These are phyloP conservation scores for Elongisporangium prolatum DNA, from an alignment of 352 stramenopile species.

Conservation along the genomic window DNA sequence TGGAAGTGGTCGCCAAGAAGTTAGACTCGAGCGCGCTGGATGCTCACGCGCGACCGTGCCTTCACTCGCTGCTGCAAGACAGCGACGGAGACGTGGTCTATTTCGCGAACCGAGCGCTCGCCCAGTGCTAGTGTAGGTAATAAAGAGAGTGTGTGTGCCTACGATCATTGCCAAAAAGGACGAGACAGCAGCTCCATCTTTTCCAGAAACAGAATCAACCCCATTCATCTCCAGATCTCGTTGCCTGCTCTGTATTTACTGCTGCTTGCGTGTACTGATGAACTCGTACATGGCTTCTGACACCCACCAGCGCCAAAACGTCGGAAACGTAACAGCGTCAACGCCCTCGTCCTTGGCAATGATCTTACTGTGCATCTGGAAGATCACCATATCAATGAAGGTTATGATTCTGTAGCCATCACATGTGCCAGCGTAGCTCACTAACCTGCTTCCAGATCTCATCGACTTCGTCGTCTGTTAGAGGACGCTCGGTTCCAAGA, in stretches of 20 bases:
- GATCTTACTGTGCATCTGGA: constrained; percentile 2
- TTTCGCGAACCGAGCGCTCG: constrained; percentile 84
- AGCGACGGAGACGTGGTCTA: constrained; percentile 92
- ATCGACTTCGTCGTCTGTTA: constrained; percentile 38
- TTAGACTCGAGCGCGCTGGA: constrained; percentile 62
- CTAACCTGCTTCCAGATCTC: constrained; percentile 42
- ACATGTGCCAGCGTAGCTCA: background rate
- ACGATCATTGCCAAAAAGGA: background rate
- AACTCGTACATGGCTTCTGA: constrained; percentile 30
- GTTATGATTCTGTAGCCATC: no score
- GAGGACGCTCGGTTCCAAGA: constrained; percentile 19
- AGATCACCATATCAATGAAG: background rate
- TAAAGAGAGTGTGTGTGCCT: background rate
- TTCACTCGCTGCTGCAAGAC: constrained; percentile 88
- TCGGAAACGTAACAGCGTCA: constrained; percentile 22
- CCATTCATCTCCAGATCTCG: constrained; percentile 2
- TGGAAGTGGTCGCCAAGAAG: constrained; percentile 83
- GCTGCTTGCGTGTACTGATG: constrained; percentile 4
- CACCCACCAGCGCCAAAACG: constrained; percentile 59
- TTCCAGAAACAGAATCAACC: background rate
- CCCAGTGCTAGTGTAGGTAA: constrained; percentile 37
- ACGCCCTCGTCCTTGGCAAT: background rate
- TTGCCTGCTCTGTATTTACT: constrained; percentile 3
- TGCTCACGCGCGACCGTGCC: constrained; percentile 76
- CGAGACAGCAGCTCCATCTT: background rate